Evolutionary conservation across 1,284 basidiomycete genomes (phyloP).

Genomic region (Somion occarium): DNA sequence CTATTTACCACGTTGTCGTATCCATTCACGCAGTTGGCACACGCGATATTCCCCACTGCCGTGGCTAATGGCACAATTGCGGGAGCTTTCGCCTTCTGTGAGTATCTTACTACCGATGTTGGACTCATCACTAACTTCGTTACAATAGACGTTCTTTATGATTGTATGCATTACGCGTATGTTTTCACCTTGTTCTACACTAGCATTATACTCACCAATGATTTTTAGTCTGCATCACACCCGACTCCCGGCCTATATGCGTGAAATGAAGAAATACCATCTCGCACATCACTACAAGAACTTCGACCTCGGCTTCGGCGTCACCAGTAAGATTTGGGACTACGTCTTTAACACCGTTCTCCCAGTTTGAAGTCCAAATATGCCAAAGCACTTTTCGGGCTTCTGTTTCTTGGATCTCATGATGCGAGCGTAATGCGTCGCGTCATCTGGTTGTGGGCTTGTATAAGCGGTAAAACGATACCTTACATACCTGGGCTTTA

Average conservation of each 20-base stretch:
- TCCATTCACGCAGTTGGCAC: conserved; percentile 88
- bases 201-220: conserved; percentile 8
- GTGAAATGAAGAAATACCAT: conserved; percentile 95
- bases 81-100: conserved; percentile 89
- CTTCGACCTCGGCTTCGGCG: conserved; percentile 97
- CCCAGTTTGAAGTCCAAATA: conserved; percentile 45
- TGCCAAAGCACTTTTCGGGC: not conserved
- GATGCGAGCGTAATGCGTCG: not conserved
- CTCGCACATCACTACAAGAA: conserved; percentile 99
- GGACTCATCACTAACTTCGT: conserved; percentile 26
- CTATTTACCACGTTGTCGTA: conserved; percentile 78
- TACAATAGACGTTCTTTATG: conserved; percentile 87
- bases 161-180: conserved; percentile 90
- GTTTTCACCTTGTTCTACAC: conserved; percentile 23
- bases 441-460: not conserved
- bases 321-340: conserved; percentile 97
- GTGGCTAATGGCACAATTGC: conserved; percentile 93
- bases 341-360: conserved; percentile 85
- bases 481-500: not conserved
- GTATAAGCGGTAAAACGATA: not conserved
- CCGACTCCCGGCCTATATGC: conserved; percentile 83
- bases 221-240: conserved; percentile 75
- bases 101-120: conserved; percentile 25
- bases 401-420: not conserved
- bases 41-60: conserved; percentile 78